Evolutionary conservation across 2,329 filamentous ascomycete genomes (phyloP).

Genomic region (Parasarocladium wereldwijsianum): DNA sequence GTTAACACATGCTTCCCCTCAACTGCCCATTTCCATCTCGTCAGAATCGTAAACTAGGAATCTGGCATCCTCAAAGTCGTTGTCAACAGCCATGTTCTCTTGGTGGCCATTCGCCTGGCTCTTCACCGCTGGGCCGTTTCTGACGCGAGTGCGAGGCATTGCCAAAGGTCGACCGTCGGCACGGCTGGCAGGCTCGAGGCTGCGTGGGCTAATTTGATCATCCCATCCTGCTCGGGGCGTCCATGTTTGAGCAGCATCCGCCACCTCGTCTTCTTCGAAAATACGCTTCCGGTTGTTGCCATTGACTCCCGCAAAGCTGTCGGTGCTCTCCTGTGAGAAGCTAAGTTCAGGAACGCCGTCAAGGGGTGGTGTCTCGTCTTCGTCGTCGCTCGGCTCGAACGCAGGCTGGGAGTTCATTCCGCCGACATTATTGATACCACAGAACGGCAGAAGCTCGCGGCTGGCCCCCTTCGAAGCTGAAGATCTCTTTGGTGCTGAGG

Average conservation of each 20-base stretch:
- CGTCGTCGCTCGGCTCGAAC: conserved; percentile 3
- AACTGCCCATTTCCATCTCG: conserved; percentile 22
- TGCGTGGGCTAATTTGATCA: conserved; percentile 24
- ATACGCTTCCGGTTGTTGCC: conserved; percentile 29
- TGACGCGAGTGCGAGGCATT: conserved; percentile 22
- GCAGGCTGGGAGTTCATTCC: conserved; percentile 46
- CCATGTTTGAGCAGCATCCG: conserved; percentile 2
- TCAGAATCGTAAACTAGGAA: conserved; percentile 39
- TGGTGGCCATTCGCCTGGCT: conserved; percentile 18
- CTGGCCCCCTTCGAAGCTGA: conserved; percentile 14
- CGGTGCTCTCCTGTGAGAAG: conserved; percentile 39
- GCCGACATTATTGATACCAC: conserved; percentile 63
- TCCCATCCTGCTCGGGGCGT: conserved; percentile 14
- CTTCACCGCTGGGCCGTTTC: conserved; percentile 9
- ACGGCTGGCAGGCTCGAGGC: conserved; percentile 22
- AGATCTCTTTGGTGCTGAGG: conserved; percentile 2
- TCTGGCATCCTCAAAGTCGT: conserved; percentile 55
- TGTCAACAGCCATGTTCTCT: conserved; percentile 29
- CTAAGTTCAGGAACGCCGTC: conserved; percentile 32
- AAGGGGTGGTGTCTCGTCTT: conserved; percentile 16
- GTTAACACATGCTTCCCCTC: conserved; percentile 6
- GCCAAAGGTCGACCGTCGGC: conserved; percentile 27
- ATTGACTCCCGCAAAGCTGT: conserved; percentile 18
- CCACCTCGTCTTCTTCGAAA: conserved; percentile 23
- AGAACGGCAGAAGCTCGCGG: conserved; percentile 64